Evolutionary conservation across 2,329 filamentous ascomycete genomes (phyloP).

Genomic region (Calonectria hawksworthii): DNA sequence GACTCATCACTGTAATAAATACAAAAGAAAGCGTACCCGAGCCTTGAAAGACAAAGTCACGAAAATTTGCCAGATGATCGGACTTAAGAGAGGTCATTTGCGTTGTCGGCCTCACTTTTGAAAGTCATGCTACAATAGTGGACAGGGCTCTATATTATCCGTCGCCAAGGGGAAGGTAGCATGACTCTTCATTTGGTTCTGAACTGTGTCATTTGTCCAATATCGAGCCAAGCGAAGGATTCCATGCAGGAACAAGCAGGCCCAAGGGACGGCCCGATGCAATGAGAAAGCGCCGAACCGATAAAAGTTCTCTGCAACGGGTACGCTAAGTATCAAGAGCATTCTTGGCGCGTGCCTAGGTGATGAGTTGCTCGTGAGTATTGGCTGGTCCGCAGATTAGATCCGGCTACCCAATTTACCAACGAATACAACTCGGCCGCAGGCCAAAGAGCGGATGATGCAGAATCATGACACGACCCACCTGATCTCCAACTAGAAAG

Average conservation of each 20-base stretch:
- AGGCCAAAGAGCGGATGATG: background rate
- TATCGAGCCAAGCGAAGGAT: slow-evolving; percentile 7
- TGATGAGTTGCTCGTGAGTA: slow-evolving; percentile 2
- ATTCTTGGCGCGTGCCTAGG: background rate
- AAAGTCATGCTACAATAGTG: background rate
- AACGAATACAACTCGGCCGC: background rate
- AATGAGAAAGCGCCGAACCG: background rate
- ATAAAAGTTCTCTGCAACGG: background rate
- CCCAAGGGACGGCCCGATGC: slow-evolving; percentile 10
- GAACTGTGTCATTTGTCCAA: background rate
- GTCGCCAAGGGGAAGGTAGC: background rate
- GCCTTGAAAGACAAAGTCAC: background rate
- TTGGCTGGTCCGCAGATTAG: slow-evolving; percentile 11
- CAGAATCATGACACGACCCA: slow-evolving; percentile 11
- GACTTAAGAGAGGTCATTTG: slow-evolving; percentile 11
- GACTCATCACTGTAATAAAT: background rate
- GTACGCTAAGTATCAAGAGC: background rate
- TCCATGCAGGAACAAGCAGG: slow-evolving; percentile 15
- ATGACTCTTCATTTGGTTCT: background rate
- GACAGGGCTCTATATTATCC: background rate
- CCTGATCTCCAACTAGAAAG: slow-evolving; percentile 10
- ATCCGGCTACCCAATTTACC: background rate
- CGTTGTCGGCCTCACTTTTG: background rate
- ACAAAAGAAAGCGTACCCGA: background rate
- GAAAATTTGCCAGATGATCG: background rate